Percentiles rank a stretch among this genome's conserved stretches.
These are phyloP conservation scores for Colletotrichum musicola DNA, from an alignment of 2,329 filamentous ascomycete species.

Conservation along the genomic window DNA sequence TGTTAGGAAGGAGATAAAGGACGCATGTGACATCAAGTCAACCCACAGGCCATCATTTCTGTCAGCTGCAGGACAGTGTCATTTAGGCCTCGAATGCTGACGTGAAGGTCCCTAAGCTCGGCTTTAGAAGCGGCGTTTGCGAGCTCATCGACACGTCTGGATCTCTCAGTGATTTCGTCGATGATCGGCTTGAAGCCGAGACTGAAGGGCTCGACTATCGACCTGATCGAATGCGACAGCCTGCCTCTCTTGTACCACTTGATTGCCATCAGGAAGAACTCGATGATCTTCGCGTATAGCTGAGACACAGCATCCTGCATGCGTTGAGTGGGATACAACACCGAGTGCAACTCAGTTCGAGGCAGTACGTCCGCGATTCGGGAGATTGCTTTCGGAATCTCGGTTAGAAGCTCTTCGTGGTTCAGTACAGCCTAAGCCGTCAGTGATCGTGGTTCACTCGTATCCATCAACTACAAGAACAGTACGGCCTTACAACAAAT, in stretches of 20 bases:
- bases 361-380: neutral
- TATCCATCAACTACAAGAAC: neutral
- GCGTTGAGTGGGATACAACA: neutral
- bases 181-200: neutral
- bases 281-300: neutral
- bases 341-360: neutral
- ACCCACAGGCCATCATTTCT: constrained; percentile 12
- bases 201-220: neutral
- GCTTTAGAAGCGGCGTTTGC: neutral
- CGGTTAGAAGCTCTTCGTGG: neutral
- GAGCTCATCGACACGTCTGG: neutral
- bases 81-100: neutral
- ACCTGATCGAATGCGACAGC: neutral
- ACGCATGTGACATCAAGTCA: too few relatives aligned
- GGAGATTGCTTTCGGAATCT: constrained; percentile 10
- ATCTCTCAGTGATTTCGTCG: neutral
- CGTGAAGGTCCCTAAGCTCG: neutral
- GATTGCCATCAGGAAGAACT: neutral
- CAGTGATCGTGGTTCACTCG: neutral
- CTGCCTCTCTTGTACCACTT: constrained; percentile 2
- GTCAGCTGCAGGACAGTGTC: neutral
- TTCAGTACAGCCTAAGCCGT: constrained; percentile 2
- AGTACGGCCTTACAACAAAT: neutral
- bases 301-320: neutral
- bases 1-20: too few relatives aligned